These are phyloP conservation scores for Ceriops tagal DNA, from an alignment of 345 rosid genomes.

Conservation along the genomic window DNA sequence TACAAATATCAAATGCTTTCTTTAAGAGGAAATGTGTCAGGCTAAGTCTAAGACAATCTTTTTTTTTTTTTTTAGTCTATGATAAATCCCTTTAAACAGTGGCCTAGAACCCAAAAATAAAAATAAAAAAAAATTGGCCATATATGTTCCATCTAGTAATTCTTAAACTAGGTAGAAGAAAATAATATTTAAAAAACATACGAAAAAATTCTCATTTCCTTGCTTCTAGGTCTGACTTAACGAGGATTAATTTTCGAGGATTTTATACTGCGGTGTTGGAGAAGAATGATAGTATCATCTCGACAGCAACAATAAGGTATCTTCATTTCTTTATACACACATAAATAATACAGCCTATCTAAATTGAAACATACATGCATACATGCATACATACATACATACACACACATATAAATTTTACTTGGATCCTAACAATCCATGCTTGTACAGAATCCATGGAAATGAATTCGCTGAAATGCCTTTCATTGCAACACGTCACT, in stretches of 20 bases:
- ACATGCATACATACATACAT: not conserved
- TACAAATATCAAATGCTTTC: too few relatives aligned
- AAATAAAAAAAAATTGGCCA: too few relatives aligned
- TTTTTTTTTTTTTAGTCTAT: too few relatives aligned
- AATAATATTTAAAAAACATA: too few relatives aligned
- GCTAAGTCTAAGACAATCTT: too few relatives aligned
- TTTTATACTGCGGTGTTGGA: not conserved
- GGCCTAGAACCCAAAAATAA: too few relatives aligned
- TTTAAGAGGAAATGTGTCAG: too few relatives aligned
- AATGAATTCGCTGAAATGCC: not conserved
- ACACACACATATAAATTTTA: not conserved
- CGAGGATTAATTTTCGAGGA: not conserved
- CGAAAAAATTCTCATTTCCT: not conserved
- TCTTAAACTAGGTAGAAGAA: too few relatives aligned
- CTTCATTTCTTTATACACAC: too few relatives aligned
- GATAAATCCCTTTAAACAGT: too few relatives aligned
- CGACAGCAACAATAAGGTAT: slow-evolving; percentile 1
- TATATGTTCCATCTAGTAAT: too few relatives aligned
- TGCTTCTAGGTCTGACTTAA: not conserved
- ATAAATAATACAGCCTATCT: not conserved
- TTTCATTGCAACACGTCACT: not conserved
- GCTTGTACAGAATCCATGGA: not conserved
- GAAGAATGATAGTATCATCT: not conserved
- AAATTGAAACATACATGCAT: not conserved
- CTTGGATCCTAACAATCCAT: not conserved